These are phyloP conservation scores for Fonsecaea erecta DNA, from an alignment of 2,329 filamentous ascomycete genomes.

Conservation along the genomic window DNA sequence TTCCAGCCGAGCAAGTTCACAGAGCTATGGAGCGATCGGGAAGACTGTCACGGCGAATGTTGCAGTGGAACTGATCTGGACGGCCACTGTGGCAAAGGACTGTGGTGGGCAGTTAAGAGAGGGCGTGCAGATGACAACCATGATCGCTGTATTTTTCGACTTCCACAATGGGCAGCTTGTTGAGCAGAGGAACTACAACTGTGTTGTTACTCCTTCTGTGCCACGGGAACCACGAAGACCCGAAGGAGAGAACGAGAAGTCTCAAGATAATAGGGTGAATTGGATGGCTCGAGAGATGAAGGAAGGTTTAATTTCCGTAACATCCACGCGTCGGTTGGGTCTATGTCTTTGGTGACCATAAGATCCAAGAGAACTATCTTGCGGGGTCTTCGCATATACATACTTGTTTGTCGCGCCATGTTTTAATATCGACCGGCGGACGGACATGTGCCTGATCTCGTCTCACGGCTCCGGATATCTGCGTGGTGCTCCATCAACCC, in stretches of 20 bases:
- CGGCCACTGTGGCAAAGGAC: background rate
- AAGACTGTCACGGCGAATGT: background rate
- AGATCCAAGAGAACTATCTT: background rate
- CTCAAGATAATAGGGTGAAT: background rate
- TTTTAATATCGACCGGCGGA: background rate
- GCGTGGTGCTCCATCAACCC: background rate
- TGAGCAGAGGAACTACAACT: background rate
- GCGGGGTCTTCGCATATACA: background rate
- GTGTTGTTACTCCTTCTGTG: background rate
- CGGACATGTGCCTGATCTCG: background rate
- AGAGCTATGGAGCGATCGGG: background rate
- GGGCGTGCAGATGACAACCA: background rate
- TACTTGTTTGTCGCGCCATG: background rate
- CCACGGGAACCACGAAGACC: background rate
- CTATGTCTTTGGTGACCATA: background rate
- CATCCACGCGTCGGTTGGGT: background rate
- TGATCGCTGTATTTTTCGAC: background rate
- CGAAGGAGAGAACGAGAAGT: background rate
- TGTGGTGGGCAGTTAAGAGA: background rate
- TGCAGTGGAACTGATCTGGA: background rate
- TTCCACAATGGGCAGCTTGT: background rate
- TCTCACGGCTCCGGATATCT: background rate
- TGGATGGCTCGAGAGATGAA: background rate
- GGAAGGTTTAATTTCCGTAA: background rate
- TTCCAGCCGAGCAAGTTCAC: background rate